Percentiles rank a stretch among this genome's conserved stretches.
phyloP scores from a whole-genome alignment of 192 early-diverging fungal genomes.

The Backusella mclennaniae region DNA sequence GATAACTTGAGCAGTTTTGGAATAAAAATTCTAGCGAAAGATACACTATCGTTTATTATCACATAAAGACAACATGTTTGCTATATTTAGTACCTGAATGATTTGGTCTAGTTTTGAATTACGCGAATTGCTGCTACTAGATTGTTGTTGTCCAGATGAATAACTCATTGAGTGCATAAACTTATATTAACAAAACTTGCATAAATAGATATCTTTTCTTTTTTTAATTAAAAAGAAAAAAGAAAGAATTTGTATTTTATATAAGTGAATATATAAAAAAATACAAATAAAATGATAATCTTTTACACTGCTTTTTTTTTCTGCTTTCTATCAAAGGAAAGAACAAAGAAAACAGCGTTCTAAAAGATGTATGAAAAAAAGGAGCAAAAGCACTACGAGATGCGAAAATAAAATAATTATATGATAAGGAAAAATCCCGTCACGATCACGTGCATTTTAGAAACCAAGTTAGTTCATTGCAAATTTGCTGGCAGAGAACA shows the following conservation, averaged over 20 bases:
- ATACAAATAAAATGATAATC: background rate
- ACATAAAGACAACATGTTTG: background rate
- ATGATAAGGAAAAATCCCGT: background rate
- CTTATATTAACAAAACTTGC: background rate
- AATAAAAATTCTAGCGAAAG: slow-evolving; percentile 62
- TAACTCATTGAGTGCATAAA: background rate
- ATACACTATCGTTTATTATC: background rate
- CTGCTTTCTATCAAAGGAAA: background rate
- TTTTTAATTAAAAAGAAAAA: background rate
- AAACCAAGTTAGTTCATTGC: background rate
- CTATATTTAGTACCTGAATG: slow-evolving; percentile 43
- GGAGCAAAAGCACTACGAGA: background rate
- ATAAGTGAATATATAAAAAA: background rate
- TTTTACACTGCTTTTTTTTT: background rate
- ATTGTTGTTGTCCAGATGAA: slow-evolving; percentile 8
- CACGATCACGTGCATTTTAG: background rate
- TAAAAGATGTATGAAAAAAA: background rate
- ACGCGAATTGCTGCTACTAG: slow-evolving; percentile 23
- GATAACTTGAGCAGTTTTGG: slow-evolving; percentile 74
- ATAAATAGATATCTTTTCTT: background rate
- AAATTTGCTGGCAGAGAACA: no score
- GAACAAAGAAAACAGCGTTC: background rate
- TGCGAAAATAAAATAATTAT: background rate
- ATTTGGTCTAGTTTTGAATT: slow-evolving; percentile 57
- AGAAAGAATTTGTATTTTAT: background rate